These are phyloP conservation scores for Podaxis sp. DNA, from an alignment of 768 basidiomycete species.

Conservation along the genomic window DNA sequence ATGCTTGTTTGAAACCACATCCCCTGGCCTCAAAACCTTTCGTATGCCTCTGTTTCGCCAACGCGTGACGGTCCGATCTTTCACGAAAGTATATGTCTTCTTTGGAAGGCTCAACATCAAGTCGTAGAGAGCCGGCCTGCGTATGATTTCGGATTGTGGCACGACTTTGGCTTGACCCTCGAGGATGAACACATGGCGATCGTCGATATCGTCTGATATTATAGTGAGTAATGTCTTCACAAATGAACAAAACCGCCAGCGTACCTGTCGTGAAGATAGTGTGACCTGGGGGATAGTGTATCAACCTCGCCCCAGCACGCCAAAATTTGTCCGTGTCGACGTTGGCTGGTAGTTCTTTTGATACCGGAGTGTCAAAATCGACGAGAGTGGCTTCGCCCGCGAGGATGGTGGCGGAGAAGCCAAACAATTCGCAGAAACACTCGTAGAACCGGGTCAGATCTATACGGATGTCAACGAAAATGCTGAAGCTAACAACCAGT, in stretches of 20 bases:
- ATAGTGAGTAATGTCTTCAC: background rate
- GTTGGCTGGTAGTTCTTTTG: background rate
- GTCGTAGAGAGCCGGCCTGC: background rate
- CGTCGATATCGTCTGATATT: background rate
- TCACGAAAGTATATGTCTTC: background rate
- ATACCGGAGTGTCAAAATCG: background rate
- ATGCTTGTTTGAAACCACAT: background rate
- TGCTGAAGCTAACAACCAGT: background rate
- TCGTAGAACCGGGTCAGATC: background rate
- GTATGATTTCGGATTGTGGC: background rate
- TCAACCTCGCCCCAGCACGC: background rate
- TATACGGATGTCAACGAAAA: background rate
- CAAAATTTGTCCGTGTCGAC: background rate
- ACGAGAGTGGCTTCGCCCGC: background rate
- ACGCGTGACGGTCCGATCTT: background rate
- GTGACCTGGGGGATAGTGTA: slow-evolving; percentile 8
- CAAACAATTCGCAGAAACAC: background rate
- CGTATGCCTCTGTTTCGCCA: background rate
- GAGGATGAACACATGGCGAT: background rate
- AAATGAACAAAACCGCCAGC: background rate
- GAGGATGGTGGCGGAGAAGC: background rate
- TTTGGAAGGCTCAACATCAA: slow-evolving; percentile 6
- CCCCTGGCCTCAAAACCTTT: background rate
- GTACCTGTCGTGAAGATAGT: background rate
- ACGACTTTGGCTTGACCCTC: background rate